Conservation (phyloP, 2,329 filamentous ascomycete species). For the Knoxdaviesia capensis region DNA sequence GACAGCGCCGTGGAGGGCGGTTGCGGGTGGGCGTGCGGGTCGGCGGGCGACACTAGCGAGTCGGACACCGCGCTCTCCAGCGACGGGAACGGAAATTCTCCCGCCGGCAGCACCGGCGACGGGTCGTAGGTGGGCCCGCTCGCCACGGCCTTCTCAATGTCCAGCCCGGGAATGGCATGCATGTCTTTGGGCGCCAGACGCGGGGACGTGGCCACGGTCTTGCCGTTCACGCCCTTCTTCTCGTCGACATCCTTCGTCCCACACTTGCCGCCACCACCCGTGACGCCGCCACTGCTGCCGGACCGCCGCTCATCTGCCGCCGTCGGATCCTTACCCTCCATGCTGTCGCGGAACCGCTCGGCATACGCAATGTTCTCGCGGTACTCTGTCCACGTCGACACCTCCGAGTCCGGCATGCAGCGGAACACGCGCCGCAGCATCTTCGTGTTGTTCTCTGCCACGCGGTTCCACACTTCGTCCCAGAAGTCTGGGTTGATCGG, state of each 20-base stretch:
- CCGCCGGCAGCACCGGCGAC: constrained; percentile 21
- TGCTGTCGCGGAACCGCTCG: constrained; percentile 52
- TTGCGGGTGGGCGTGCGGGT: constrained; percentile 1
- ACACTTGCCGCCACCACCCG: constrained; percentile 16
- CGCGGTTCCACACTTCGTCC: constrained; percentile 69
- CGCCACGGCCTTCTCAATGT: constrained; percentile 9
- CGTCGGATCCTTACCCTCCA: constrained; percentile 33
- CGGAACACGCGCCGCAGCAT: constrained; percentile 86
- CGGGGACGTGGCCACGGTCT: background rate
- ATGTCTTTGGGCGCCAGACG: background rate
- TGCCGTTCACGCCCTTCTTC: background rate
- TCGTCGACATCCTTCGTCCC: constrained; percentile 10
- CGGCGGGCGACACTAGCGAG: constrained; percentile 1
- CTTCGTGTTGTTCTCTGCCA: constrained; percentile 88
- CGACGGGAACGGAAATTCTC: constrained; percentile 24
- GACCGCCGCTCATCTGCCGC: constrained; percentile 6
- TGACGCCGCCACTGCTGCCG: constrained; percentile 11
- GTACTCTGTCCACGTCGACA: constrained; percentile 84
- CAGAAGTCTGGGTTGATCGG: constrained; percentile 68
- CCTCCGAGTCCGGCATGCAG: constrained; percentile 92
- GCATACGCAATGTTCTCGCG: constrained; percentile 63
- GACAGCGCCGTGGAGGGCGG: background rate
- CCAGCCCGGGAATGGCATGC: constrained; percentile 3
- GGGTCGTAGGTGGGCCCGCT: constrained; percentile 13
- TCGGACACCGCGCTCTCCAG: constrained; percentile 17